Percentiles rank a stretch among this genome's conserved stretches.
These are phyloP conservation scores for Digitaria exilis DNA, from an alignment of 202 grass and related monocot genomes.

Conservation along the genomic window DNA sequence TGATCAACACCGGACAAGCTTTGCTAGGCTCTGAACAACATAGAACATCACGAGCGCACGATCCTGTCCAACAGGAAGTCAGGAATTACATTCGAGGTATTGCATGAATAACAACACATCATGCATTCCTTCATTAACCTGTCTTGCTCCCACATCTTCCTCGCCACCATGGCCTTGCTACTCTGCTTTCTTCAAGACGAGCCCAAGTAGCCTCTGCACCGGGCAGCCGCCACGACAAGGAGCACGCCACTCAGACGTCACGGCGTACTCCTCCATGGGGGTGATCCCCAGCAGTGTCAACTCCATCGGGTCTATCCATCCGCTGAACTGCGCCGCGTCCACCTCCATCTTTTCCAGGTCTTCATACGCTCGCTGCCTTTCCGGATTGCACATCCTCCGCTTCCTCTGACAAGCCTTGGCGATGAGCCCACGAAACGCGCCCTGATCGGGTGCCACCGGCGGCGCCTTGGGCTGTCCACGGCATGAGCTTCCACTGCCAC, in stretches of 20 bases:
- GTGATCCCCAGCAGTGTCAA: not conserved
- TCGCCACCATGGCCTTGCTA: too few species aligned
- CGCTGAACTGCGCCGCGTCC: not conserved
- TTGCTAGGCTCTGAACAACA: not conserved
- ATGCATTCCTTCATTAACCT: not conserved
- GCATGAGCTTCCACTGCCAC: too few species aligned
- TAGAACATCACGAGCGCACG: too few species aligned
- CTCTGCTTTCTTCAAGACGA: constrained; percentile 8
- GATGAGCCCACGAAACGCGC: not conserved
- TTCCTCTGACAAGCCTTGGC: not conserved
- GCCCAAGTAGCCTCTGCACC: not conserved
- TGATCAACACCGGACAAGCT: not conserved
- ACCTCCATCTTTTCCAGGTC: not conserved
- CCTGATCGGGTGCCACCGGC: too few species aligned
- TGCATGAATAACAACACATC: not conserved
- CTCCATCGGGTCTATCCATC: not conserved
- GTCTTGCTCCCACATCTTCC: not conserved
- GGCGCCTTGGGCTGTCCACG: too few species aligned
- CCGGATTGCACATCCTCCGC: not conserved
- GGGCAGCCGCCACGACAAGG: not conserved
- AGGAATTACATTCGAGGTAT: too few species aligned
- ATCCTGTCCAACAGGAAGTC: too few species aligned
- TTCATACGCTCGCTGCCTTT: not conserved
- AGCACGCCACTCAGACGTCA: not conserved
- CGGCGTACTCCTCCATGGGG: not conserved